These are phyloP conservation scores for Peronosclerospora sorghi DNA, from an alignment of 352 stramenopile species.

Conservation along the genomic window DNA sequence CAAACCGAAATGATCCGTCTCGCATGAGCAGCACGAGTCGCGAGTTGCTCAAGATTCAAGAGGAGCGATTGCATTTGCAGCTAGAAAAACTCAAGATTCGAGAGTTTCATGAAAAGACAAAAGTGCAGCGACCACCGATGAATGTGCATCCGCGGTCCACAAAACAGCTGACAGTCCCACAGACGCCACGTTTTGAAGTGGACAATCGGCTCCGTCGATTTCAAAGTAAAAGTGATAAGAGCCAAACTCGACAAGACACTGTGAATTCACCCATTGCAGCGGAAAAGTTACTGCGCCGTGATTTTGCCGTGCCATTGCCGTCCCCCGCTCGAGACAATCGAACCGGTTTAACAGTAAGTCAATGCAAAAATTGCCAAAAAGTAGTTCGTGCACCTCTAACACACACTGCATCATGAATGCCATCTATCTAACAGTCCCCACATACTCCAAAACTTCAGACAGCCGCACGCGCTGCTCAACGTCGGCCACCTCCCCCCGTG, in stretches of 20 bases:
- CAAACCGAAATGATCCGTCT: slow-evolving; percentile 32
- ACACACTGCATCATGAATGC: neutral
- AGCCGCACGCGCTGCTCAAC: slow-evolving; percentile 25
- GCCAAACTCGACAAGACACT: slow-evolving; percentile 13
- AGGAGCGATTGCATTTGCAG: slow-evolving; percentile 53
- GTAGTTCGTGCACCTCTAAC: slow-evolving; percentile 1
- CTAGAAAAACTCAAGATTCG: slow-evolving; percentile 64
- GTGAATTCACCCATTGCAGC: slow-evolving; percentile 17
- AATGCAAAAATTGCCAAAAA: neutral
- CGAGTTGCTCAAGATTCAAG: slow-evolving; percentile 66
- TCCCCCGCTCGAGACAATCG: slow-evolving; percentile 21
- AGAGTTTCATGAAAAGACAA: slow-evolving; percentile 67
- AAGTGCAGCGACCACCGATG: slow-evolving; percentile 42
- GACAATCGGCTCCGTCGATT: slow-evolving; percentile 39
- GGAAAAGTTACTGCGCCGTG: slow-evolving; percentile 28
- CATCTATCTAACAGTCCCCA: slow-evolving; percentile 9
- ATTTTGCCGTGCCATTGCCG: slow-evolving; percentile 18
- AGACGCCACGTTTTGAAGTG: slow-evolving; percentile 54
- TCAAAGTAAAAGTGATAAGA: slow-evolving; percentile 13
- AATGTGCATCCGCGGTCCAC: slow-evolving; percentile 72
- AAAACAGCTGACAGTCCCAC: slow-evolving; percentile 69
- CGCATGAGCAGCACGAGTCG: slow-evolving; percentile 68
- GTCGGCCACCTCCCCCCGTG: slow-evolving; percentile 14
- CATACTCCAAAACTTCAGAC: slow-evolving; percentile 35
- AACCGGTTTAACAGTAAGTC: slow-evolving; percentile 14